These are phyloP conservation scores for Phellinidium pouzarii DNA, from an alignment of 1,284 basidiomycete species.

Conservation along the genomic window DNA sequence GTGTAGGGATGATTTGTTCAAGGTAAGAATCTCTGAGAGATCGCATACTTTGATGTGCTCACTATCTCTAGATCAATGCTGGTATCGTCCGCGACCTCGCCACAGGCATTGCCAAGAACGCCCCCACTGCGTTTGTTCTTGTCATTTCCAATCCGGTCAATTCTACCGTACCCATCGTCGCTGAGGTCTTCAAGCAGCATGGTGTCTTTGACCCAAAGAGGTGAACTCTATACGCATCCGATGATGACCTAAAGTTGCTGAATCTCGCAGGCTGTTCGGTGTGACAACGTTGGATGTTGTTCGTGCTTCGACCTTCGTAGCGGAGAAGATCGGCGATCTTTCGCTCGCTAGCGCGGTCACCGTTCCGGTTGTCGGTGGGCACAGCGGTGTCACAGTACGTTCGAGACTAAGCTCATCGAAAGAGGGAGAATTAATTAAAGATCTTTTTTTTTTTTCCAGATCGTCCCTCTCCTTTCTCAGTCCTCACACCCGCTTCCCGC, in stretches of 20 bases:
- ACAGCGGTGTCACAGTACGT: slow-evolving; percentile 86
- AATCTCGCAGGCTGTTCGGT: slow-evolving; percentile 77
- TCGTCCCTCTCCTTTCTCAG: slow-evolving; percentile 94
- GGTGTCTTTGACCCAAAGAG: slow-evolving; percentile 88
- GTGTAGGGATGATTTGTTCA: slow-evolving; percentile 87
- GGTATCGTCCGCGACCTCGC: slow-evolving; percentile 94
- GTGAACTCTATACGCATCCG: slow-evolving; percentile 37
- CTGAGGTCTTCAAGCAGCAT: slow-evolving; percentile 90
- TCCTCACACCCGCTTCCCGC: slow-evolving; percentile 66
- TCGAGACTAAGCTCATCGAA: not conserved
- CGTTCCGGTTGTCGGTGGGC: slow-evolving; percentile 92
- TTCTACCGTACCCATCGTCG: slow-evolving; percentile 96
- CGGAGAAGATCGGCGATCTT: slow-evolving; percentile 68
- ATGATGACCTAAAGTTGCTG: slow-evolving; percentile 4
- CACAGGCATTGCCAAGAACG: slow-evolving; percentile 75
- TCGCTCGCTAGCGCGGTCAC: slow-evolving; percentile 62
- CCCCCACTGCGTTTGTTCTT: slow-evolving; percentile 89
- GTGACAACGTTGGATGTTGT: slow-evolving; percentile 98
- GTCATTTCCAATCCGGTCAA: slow-evolving; percentile 97
- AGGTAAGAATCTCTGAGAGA: slow-evolving; percentile 39
- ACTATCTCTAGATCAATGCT: slow-evolving; percentile 79
- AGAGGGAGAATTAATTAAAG: slow-evolving; percentile 21
- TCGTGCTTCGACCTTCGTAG: slow-evolving; percentile 91
- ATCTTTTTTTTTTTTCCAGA: slow-evolving; percentile 38
- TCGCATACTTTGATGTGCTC: slow-evolving; percentile 12